Conservation (phyloP, 345 rosid species). For the Sonneratia alba region DNA sequence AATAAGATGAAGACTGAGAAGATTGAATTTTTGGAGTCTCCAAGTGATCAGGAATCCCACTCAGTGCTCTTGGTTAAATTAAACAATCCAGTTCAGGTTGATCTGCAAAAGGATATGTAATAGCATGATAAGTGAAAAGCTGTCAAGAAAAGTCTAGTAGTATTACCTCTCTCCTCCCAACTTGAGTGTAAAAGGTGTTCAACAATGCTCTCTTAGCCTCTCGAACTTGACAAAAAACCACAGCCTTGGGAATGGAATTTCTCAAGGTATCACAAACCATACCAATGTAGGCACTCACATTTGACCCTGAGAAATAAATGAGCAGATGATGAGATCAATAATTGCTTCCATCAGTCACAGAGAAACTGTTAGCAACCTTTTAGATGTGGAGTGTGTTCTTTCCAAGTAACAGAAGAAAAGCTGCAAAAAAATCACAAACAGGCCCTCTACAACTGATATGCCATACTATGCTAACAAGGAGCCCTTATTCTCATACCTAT, state of each 20-base stretch:
- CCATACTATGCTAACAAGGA: neutral
- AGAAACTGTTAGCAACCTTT: neutral
- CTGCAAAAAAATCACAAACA: neutral
- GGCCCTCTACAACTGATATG: neutral
- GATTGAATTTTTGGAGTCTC: neutral
- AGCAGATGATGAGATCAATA: neutral
- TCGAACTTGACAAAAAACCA: conserved; percentile 91
- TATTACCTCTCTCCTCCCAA: conserved; percentile 90
- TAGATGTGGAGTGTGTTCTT: neutral
- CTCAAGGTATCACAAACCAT: conserved; percentile 91
- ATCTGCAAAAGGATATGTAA: neutral
- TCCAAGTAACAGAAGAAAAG: neutral
- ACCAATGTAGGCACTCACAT: conserved; percentile 75
- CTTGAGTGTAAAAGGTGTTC: conserved; percentile 71
- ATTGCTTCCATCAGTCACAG: no score
- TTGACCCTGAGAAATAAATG: conserved; percentile 50
- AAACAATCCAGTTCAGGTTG: neutral
- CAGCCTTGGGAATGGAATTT: conserved; percentile 92
- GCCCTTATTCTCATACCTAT: conserved; percentile 37
- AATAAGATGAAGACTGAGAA: neutral
- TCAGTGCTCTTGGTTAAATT: neutral
- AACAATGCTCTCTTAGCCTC: conserved; percentile 89
- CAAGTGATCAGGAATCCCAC: neutral
- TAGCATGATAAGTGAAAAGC: neutral
- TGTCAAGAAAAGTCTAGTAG: neutral